Evolutionary conservation across 2,329 filamentous ascomycete genomes (phyloP), one percentile per base, ranked within the genome.

Genomic region (Colletotrichum sp.): DNA sequence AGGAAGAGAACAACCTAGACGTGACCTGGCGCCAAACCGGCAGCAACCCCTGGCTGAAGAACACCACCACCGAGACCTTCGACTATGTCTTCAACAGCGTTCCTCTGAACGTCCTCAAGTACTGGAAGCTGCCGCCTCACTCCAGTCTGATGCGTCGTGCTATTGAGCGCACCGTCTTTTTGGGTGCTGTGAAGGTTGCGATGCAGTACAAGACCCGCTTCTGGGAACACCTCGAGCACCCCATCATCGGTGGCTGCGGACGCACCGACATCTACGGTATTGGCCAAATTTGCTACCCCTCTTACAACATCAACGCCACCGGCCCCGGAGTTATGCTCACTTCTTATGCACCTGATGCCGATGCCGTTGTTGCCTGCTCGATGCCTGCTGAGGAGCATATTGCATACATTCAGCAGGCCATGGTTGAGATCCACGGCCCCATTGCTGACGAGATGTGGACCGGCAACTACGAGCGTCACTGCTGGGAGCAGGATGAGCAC

Each of bases 401-500:
- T 12, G 87, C 88, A 0, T 84, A 88, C 65, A 86, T 90, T 4
- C 87, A 90, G 79, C 86, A 89, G 18, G 87, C 90, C 1, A 91
- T 92, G 88, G 82, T 89, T 9, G 87, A 90, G 75, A 84, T 90
- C 6, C 90, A 92, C 78, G 90, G 90, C 69, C 69, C 72, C 5
- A 44, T 75, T 16, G 81, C 64, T 1, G 79, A 85, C 0, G 87
- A 92, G 69, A 87, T 92, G 77, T 93, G 86, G 79, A 92, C 90
- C 0, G 91, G 91, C 5, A 85, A 86, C 77, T 92, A 89, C 75
- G 86, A 90, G n/a, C 86, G 91, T 0, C 88, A 89, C 60, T 92
- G 91, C 81, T 93, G 91, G 91, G 86, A 90, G 73, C 80, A 86
- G 2, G 89, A 92, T 59, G 87, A 90, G 78, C 88, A 90, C 71